Evolutionary conservation across 169 alveolate genomes (phyloP), one percentile per base, ranked within the genome.

Genomic region (Plasmodium berghei): DNA sequence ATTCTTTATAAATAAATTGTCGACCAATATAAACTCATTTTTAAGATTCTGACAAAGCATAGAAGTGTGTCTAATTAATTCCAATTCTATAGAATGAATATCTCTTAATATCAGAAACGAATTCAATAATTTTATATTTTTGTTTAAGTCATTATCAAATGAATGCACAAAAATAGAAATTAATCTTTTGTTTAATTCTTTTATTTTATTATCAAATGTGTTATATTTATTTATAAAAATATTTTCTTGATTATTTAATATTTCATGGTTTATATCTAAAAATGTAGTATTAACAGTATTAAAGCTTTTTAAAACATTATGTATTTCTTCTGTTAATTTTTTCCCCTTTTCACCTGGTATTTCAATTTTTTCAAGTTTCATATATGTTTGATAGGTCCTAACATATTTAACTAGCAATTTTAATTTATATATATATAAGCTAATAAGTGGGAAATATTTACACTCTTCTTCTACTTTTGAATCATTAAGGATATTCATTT

Each of bases 171-270:
- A 48, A 42, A 73, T 66, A 55, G 87, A 73, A 3, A 73, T 52
- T 26, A 72, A 28, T 40, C 87, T 45, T 58, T 73, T 73, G 42
- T 73, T 73, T 26, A 87, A 28, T 18, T 73, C 87, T 56, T 87
- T 73, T 3, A 73, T 74, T 49, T 64, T 73, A 46, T 28, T 59
- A 42, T 87, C 92, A 73, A 73, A 87, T 8, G 18, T 22, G 52
- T 73, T 62, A 52, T 87, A 74, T 87, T 93, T 54, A 89, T 92
- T 73, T 74, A 93, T 62, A 73, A 87, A 55, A 71, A 80, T 89
- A 22, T 26, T 46, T 87, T 73, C 89, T 80, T 93, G 80, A 91
- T 88, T 88, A 87, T 73, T 90, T 87, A 93, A 55, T 63, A 92
- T 93, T 72, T 72, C 86, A 18, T 66, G 88, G n/a, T 88, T 87